Base-by-base conservation (phyloP, 2,329 filamentous ascomycete genomes). In the Lachnum nothofagi region DNA sequence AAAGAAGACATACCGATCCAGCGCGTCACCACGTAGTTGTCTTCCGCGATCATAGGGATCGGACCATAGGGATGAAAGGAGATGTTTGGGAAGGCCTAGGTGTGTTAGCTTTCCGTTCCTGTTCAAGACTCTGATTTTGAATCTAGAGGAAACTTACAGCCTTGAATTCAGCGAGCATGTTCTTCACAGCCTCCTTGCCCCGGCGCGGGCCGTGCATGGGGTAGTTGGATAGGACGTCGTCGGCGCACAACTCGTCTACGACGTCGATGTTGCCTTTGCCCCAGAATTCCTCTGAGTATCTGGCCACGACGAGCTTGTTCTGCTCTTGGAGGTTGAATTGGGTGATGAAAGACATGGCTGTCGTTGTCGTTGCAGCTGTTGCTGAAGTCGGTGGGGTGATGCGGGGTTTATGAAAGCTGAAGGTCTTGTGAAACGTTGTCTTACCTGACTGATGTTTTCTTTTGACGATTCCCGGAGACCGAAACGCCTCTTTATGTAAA, bases 11-110 rank as follows among this genome's bases (percentile, higher is more conserved):
- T 38, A 43, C 46, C 43, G 35, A 51, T 46, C 48, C 48, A 51
- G 16, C 48, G 34, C 5, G 35, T 37, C 3, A 38, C 42, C n/a
- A 51, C 43, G 31, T 46, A 51, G 23, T 51, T 29, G 9, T 27
- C 42, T 40, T 51, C 43, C 4, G 48, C 48, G 29, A 51, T 51
- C 42, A 51, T 40, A 12, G 42, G 37, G 17, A 43, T 31, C 17
- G 39, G 39, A 10, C 46, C 46, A 33, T 49, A 49, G 12, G 31
- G 31, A n/a, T 49, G 31, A 29, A 49, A 49, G 10, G 31, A 37
- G 14, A 44, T 19, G 27, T 49, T 44, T 24, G 31, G 46, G 24
- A 49, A 49, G 3, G 46, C 41, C 46, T 44, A 22, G 8, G 5
- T 9, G 7, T 29, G 25, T 29, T 29, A 29, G 25, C 25, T 12